Base-by-base conservation (phyloP, 495 filamentous ascomycete genomes). In the Penicillium odoratum region DNA sequence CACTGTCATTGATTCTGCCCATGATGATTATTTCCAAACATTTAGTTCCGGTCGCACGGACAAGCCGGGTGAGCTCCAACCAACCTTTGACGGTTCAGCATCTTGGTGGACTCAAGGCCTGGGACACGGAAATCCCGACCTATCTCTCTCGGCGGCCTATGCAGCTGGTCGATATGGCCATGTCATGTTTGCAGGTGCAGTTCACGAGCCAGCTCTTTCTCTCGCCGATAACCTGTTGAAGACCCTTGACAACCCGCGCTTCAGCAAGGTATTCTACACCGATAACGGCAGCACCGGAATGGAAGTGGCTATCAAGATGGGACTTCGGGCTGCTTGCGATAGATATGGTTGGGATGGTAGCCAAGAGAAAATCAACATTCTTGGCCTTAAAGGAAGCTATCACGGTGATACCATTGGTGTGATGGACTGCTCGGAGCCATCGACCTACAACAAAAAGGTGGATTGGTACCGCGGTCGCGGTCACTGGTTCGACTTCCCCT, bases 101-200 rank as follows among this genome's bases (percentile, higher is more conserved):
- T 91, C 88, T 0, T 93, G 89, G 89, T 93, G 89, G 89, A 92
- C 89, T 1, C 89, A 93, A 70, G 89, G 89, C 8, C 78, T 93
- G 5, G 89, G 89, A 7, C 89, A 93, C 61, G 87, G 83, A 13
- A 89, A 88, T 59, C 83, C 87, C 0, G 68, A 74, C 0, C 76
- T 93, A 5, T 76, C 87, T 7, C 78, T 91, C 6, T 82, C 87
- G 0, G 88, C 88, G 4, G 88, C 89, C 2, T 88, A 91, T 66
- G 89, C 89, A 1, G 87, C 89, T 4, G 88, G 89, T n/a, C 81
- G 89, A 26, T 93, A 93, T 62, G 89, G 89, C 3, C 89, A 93
- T 69, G 88, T 93, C 26, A 93, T 92, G 87, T 91, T 93, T 62
- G 85, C 89, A 0, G 83, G 83, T 1, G 82, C 86, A 2, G 78